Base-by-base conservation (phyloP, 495 filamentous ascomycete genomes). In the Daldinia concentrica region DNA sequence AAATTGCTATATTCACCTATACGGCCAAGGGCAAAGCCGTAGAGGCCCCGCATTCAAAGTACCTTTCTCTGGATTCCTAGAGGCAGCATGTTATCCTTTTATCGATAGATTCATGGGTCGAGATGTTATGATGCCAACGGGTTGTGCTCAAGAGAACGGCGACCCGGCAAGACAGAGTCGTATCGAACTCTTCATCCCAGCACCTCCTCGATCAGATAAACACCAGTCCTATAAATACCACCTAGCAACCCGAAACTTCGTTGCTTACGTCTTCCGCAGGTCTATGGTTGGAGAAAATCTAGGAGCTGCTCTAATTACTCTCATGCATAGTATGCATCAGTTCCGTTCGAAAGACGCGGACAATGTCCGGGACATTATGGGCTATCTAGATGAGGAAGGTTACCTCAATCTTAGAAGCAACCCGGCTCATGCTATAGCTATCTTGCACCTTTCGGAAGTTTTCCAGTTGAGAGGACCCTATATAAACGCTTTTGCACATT, bases 401-500 rank as follows among this genome's bases (percentile, higher is more conserved):
- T 92, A 92, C 74, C 77, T 84, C 12, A 84, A 90, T 59, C 84
- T 91, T 68, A 80, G 80, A n/a, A 81, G 85, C 48, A 85, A 83
- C 54, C 84, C 86, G 0, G 84, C 86, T 64, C 86, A 91, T 76
- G 86, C 90, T 7, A 69, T 91, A 7, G 88, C 85, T 4, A 75
- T 87, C 45, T 80, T 92, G 3, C 84, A 82, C 48, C 85, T 90
- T 48, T 87, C 90, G n/a, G 90, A 92, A 66, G 77, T 81, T 54
- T 86, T 85, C 63, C 80, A 83, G 59, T 72, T 90, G 22, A 82
- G 75, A 39, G 81, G 86, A 26, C 72, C 90, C 24, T 92, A 89
- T 81, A 85, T 84, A 14, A 83, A 90, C 69, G 86, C 89, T 1
- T 90, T 91, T 74, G 86, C 83, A 11, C 90, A 92, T 68, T 90